Conservation (phyloP, 169 alveolate species). For the Plasmodium gallinaceum region DNA sequence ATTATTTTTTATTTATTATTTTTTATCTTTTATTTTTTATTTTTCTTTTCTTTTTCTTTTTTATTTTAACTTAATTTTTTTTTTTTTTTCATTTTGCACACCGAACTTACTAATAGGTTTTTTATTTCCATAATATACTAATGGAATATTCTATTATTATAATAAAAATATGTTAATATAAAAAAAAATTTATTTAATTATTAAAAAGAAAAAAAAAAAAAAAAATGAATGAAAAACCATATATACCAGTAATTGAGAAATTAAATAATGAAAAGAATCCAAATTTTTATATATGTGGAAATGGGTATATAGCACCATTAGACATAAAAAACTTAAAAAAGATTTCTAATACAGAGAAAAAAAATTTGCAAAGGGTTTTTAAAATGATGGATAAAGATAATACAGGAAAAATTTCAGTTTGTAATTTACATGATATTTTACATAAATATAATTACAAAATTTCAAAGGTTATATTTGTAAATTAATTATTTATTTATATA, state of each 20-base stretch:
- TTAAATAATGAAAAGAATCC: constrained; percentile 74
- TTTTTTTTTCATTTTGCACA: no score
- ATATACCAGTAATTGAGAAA: constrained; percentile 68
- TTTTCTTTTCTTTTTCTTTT: constrained; percentile 15
- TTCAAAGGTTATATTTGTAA: constrained; percentile 58
- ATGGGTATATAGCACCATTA: constrained; percentile 75
- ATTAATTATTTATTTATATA: background rate
- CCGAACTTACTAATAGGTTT: no score
- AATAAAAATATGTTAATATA: no score
- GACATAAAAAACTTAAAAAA: constrained; percentile 71
- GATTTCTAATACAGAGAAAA: constrained; percentile 65
- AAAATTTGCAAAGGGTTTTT: constrained; percentile 68
- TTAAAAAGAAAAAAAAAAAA: constrained; percentile 5
- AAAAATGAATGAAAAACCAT: constrained; percentile 72
- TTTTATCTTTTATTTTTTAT: constrained; percentile 10
- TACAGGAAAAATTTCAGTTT: constrained; percentile 72
- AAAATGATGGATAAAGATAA: constrained; percentile 74
- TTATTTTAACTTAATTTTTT: no score
- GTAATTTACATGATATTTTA: constrained; percentile 64
- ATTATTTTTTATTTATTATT: background rate
- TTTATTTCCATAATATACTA: background rate
- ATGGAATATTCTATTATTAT: background rate
- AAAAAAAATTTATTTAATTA: no score
- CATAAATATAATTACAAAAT: constrained; percentile 65
- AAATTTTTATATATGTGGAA: constrained; percentile 70